Evolutionary conservation across 2,329 filamentous ascomycete species (phyloP).

Genomic region (Fusarium sp.): DNA sequence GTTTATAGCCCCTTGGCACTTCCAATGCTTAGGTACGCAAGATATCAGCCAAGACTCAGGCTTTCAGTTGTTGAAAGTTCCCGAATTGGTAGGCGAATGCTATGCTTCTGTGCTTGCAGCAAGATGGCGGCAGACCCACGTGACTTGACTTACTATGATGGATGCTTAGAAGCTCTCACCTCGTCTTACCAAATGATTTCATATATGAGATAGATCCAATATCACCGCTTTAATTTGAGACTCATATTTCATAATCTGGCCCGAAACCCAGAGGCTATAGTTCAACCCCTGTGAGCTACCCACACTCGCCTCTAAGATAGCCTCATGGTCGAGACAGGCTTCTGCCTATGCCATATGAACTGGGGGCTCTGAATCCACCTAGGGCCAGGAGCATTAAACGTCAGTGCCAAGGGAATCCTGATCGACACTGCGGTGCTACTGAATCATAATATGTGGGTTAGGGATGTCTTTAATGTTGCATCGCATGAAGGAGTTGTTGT

Average conservation of each 20-base stretch:
- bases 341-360: background rate
- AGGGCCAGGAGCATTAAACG: background rate
- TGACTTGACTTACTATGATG: background rate
- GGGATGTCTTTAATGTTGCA: slow-evolving; percentile 1
- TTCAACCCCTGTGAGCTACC: background rate
- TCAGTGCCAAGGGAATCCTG: background rate
- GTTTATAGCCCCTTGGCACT: background rate
- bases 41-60: background rate
- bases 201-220: background rate
- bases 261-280: background rate
- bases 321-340: background rate
- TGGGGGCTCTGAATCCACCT: background rate
- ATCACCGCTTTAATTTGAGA: background rate
- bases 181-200: background rate
- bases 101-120: background rate
- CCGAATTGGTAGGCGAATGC: background rate
- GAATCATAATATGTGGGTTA: background rate
- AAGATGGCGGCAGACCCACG: background rate
- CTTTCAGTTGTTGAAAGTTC: background rate
- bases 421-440: background rate
- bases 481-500: background rate
- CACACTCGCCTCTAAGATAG: background rate
- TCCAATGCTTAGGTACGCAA: background rate
- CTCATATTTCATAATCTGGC: background rate
- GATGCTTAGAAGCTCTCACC: background rate